Evolutionary conservation across 495 filamentous ascomycete genomes (phyloP), one percentile per base, ranked within the genome.

Genomic region (Massariosphaeria phaeospora): DNA sequence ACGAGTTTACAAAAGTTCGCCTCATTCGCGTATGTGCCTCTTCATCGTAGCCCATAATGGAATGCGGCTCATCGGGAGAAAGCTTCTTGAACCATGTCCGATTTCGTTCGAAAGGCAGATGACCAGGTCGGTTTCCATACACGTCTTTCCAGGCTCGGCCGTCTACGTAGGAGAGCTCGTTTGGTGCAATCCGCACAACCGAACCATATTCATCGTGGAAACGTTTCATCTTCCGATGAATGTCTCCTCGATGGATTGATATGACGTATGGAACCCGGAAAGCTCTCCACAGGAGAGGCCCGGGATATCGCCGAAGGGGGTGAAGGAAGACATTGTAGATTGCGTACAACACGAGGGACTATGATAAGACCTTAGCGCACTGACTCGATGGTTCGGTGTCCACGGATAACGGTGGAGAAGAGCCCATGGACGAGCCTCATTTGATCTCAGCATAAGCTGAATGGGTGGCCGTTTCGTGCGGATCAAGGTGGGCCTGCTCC

Each of bases 281-380:
- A 0, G 73, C 67, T 1, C 70, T 66, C 65, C 69, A 76, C 2
- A 69, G 48, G 33, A 65, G 69, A 17, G 79, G 80, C 1, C 80
- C 80, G 0, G 80, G 80, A 55, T 75, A 76, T 6, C 63, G 61
- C 13, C 64, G 47, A 15, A 82, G 71, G 0, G 79, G 78, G 40
- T 77, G 77, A 49, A 75, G 70, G 52, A 67, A 76, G 18, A 78
- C 60, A 31, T 75, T 72, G 60, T 81, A 82, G 52, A 57, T 7
- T 1, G 15, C 44, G 34, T 57, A 57, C 13, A 12, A 15, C 13
- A 17, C 5, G n/a, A n/a, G n/a, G n/a, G n/a, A n/a, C n/a, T n/a
- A n/a, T n/a, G n/a, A n/a, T n/a, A n/a, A n/a, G n/a, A n/a, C n/a
- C n/a, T n/a, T n/a, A n/a, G n/a, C n/a, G n/a, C n/a, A n/a, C n/a